Percentiles rank a stretch among this genome's conserved stretches.
These are phyloP conservation scores for Jatropha podagrica DNA, from an alignment of 441 rosid species.

Conservation along the genomic window DNA sequence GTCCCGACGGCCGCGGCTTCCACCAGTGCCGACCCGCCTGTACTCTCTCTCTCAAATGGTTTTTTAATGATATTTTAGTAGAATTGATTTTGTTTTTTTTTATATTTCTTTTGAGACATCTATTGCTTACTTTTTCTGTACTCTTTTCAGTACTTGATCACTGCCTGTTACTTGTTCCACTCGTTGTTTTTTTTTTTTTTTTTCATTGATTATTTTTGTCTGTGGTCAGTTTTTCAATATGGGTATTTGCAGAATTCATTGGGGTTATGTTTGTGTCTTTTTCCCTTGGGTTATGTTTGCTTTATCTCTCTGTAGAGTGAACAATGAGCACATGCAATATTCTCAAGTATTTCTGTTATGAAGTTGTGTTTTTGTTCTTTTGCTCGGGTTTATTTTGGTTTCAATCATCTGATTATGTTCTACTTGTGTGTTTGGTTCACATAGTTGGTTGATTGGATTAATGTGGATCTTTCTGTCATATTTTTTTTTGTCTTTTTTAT, in stretches of 20 bases:
- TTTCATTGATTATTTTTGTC: not conserved
- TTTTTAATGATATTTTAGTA: not conserved
- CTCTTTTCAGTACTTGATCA: not conserved
- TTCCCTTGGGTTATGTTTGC: not conserved
- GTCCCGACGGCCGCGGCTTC: constrained; percentile 89
- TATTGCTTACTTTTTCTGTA: not conserved
- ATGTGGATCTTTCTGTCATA: no score
- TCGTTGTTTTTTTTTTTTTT: not conserved
- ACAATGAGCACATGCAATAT: not conserved
- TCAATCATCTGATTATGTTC: not conserved
- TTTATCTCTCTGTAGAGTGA: not conserved
- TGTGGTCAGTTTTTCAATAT: not conserved
- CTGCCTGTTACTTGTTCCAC: not conserved
- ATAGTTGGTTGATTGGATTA: not conserved
- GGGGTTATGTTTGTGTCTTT: not conserved
- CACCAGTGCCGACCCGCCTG: constrained; percentile 96
- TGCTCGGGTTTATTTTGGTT: not conserved
- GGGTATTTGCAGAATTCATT: not conserved
- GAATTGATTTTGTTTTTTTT: not conserved
- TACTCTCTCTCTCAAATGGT: constrained; percentile 21
- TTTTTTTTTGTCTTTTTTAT: no score
- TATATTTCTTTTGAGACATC: not conserved
- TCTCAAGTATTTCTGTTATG: not conserved
- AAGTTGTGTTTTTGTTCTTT: not conserved
- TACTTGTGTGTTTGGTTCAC: not conserved